phyloP scores from a whole-genome alignment of 495 filamentous ascomycete genomes.

The Aspergillus kassunensis region DNA sequence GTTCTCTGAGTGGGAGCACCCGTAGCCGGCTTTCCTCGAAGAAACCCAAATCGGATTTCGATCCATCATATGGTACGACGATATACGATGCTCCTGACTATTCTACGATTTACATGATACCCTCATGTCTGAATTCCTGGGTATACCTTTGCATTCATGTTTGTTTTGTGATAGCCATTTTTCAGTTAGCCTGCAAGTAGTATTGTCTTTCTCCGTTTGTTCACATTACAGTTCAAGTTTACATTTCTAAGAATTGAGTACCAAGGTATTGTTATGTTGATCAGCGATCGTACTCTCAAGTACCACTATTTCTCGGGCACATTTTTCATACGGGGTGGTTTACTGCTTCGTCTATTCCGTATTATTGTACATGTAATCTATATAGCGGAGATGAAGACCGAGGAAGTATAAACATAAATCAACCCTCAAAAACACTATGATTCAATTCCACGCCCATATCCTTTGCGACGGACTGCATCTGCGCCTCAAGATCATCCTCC shows the following conservation, averaged over 20 bases:
- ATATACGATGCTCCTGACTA: no score
- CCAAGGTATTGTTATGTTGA: no score
- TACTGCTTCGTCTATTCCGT: slow-evolving; percentile 12
- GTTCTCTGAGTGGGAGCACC: slow-evolving; percentile 25
- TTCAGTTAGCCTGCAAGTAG: background rate
- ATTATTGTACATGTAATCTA: slow-evolving; percentile 4
- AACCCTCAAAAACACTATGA: slow-evolving; percentile 81
- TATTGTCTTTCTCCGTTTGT: background rate
- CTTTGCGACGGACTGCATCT: slow-evolving; percentile 81
- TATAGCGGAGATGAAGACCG: background rate
- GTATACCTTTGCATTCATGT: no score
- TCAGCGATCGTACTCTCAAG: background rate
- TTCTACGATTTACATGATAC: slow-evolving; percentile 1
- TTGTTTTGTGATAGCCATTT: no score
- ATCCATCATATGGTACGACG: slow-evolving; percentile 2
- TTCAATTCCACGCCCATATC: slow-evolving; percentile 89
- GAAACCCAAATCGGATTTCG: background rate
- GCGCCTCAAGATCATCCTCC: slow-evolving; percentile 88
- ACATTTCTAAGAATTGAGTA: no score
- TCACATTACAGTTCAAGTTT: background rate
- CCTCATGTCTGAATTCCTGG: slow-evolving; percentile 8
- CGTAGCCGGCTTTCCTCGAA: no score
- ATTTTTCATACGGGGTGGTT: background rate
- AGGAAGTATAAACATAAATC: background rate
- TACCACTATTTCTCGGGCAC: no score